Percentiles rank a stretch among this genome's conserved stretches.
These are phyloP conservation scores for Barbarea vulgaris DNA, from an alignment of 345 rosid genomes.

Conservation along the genomic window DNA sequence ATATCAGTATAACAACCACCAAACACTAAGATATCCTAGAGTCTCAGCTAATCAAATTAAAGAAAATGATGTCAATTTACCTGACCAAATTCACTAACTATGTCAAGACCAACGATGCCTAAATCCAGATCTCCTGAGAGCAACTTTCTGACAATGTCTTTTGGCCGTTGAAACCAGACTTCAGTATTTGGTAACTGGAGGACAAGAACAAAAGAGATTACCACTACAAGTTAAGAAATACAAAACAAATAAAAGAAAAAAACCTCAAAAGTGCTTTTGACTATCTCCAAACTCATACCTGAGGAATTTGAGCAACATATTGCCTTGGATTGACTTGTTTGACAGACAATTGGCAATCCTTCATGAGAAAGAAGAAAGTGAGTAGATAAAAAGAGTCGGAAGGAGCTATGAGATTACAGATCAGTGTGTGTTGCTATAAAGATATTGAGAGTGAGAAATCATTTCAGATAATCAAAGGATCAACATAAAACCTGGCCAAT, in stretches of 20 bases:
- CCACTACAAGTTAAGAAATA: neutral
- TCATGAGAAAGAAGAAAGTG: conserved; percentile 17
- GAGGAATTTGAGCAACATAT: conserved; percentile 88
- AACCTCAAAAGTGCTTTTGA: neutral
- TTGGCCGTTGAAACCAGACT: conserved; percentile 98
- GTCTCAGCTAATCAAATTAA: neutral
- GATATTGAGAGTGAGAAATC: neutral
- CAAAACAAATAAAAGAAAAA: neutral
- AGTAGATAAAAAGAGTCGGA: conserved; percentile 21
- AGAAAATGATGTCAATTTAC: conserved; percentile 42
- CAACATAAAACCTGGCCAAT: neutral
- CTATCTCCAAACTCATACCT: conserved; percentile 45
- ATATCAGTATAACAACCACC: neutral
- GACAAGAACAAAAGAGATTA: conserved; percentile 15
- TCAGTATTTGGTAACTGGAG: conserved; percentile 74
- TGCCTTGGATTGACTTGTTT: conserved; percentile 92
- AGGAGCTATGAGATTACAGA: conserved; percentile 17
- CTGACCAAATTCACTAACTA: conserved; percentile 78
- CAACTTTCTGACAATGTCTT: conserved; percentile 82
- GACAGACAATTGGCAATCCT: conserved; percentile 88
- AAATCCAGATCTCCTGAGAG: conserved; percentile 94
- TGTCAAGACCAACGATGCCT: conserved; percentile 91
- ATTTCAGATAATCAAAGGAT: neutral
- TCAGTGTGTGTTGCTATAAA: neutral
- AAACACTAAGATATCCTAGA: neutral